Percentiles rank a stretch among this genome's conserved stretches.
These are phyloP conservation scores for Cercospora sp. DNA, from an alignment of 2,329 filamentous ascomycete species.

Conservation along the genomic window DNA sequence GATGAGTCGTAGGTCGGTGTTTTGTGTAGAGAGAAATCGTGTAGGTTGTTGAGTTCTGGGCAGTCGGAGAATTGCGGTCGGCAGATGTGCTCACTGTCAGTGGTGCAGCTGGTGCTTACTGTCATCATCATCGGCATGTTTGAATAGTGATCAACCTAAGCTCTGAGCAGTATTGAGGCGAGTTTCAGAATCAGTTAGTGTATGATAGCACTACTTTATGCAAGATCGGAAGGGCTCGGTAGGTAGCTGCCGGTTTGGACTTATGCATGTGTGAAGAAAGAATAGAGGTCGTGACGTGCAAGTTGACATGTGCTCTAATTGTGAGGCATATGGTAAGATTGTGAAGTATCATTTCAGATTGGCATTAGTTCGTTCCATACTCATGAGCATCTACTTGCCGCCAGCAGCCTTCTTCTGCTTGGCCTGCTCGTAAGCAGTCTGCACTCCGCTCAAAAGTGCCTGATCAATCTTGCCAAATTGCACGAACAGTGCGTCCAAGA, in stretches of 20 bases:
- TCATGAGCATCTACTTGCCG: neutral
- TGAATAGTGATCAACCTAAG: neutral
- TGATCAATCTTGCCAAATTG: constrained; percentile 29
- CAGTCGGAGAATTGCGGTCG: neutral
- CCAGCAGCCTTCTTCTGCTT: neutral
- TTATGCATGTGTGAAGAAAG: neutral
- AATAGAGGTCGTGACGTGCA: too few species aligned
- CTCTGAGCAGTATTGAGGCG: neutral
- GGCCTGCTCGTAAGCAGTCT: constrained; percentile 20
- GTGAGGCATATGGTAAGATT: too few species aligned
- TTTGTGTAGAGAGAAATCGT: neutral
- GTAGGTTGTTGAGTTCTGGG: neutral
- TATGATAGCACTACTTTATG: neutral
- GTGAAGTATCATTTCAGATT: too few species aligned
- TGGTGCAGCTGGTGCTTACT: neutral
- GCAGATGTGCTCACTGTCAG: neutral
- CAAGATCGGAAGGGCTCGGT: neutral
- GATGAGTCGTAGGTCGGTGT: neutral
- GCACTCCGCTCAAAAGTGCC: constrained; percentile 20
- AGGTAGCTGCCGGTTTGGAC: neutral
- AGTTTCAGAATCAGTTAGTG: neutral
- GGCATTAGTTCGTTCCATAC: too few species aligned
- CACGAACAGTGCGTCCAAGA: constrained; percentile 28
- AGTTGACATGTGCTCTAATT: too few species aligned
- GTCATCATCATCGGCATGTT: neutral